Conservation (phyloP, 768 basidiomycete species). For the Lenzites betulinus region DNA sequence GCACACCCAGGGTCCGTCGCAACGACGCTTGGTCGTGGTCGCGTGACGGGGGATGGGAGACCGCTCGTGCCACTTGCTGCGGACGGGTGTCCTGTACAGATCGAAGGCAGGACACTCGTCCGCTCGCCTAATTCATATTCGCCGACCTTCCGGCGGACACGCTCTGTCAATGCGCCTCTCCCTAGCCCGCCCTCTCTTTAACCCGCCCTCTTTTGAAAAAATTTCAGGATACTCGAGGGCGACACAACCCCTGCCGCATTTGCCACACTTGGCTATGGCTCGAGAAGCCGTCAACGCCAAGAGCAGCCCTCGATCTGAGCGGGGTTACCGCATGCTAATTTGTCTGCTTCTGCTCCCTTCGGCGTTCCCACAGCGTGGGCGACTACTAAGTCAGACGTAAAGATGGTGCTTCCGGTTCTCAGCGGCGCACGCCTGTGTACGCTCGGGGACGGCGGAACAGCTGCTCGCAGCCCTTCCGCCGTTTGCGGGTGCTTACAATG, state of each 20-base stretch:
- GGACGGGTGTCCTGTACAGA: not conserved
- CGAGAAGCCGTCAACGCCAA: constrained; percentile 5
- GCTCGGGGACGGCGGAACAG: constrained; percentile 9
- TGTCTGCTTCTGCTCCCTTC: not conserved
- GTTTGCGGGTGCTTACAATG: not conserved
- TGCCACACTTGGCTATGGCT: not conserved
- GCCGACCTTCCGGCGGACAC: not conserved
- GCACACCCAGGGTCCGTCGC: not conserved
- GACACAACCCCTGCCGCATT: too few relatives aligned
- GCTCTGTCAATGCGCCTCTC: not conserved
- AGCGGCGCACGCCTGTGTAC: not conserved
- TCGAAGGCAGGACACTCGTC: not conserved
- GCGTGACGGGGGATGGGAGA: constrained; percentile 8
- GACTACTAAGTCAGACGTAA: constrained; percentile 15
- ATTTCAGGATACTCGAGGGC: too few relatives aligned
- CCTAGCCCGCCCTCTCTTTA: too few relatives aligned
- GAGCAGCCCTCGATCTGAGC: not conserved
- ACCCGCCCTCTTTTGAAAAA: too few relatives aligned
- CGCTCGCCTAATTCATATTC: not conserved
- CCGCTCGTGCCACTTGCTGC: constrained; percentile 1
- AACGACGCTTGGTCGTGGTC: not conserved
- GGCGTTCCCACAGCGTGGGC: not conserved
- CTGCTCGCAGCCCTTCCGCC: not conserved
- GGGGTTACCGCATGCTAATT: constrained; percentile 6
- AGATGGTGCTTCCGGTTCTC: constrained; percentile 7